phyloP scores from a whole-genome alignment of 306 rosid species.

The Trifolium fragiferum region DNA sequence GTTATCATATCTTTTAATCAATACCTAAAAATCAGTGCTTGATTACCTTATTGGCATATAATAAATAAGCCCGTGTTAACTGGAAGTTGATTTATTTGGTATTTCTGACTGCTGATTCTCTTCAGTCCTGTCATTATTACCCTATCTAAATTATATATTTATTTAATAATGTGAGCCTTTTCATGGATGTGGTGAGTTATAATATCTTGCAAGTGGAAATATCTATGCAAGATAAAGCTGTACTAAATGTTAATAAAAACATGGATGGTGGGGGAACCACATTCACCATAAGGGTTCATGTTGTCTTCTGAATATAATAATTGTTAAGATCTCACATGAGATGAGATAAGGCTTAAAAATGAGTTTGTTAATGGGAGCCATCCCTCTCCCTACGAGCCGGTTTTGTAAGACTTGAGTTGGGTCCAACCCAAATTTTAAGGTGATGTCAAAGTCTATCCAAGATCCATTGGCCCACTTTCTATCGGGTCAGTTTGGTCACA shows the following conservation, averaged over 20 bases:
- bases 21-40: conserved; percentile 1
- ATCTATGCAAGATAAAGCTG: not conserved
- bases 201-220: conserved; percentile 3
- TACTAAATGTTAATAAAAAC: not conserved
- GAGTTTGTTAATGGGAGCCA: too few relatives aligned
- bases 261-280: not conserved
- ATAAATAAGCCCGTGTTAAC: not conserved
- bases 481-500: too few relatives aligned
- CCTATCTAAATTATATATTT: not conserved
- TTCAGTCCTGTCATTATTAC: not conserved
- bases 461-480: too few relatives aligned
- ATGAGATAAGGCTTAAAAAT: too few relatives aligned
- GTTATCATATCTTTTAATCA: conserved; percentile 6
- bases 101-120: conserved; percentile 23
- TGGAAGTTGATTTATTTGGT: conserved; percentile 34
- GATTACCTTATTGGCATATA: conserved; percentile 11
- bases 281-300: not conserved
- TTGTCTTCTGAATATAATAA: not conserved
- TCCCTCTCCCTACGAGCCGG: too few relatives aligned
- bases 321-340: too few relatives aligned
- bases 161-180: conserved; percentile 5
- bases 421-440: too few relatives aligned
- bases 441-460: too few relatives aligned
- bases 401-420: too few relatives aligned
- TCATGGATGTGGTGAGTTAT: conserved; percentile 17